Base-by-base conservation (phyloP, 768 basidiomycete species). In the Ephemerocybe angulata region DNA sequence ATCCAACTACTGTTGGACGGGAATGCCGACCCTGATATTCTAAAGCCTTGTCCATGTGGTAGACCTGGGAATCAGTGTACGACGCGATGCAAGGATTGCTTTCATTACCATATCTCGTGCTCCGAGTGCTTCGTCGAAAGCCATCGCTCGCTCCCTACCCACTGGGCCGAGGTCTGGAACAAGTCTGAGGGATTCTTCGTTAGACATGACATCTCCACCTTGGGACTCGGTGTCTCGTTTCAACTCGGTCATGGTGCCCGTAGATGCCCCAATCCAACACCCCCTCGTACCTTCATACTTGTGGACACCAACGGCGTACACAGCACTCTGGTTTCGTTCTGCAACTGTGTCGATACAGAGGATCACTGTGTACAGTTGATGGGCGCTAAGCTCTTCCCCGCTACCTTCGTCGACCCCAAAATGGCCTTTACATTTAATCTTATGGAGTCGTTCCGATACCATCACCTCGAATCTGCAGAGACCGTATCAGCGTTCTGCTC, bases 401-500 rank as follows among this genome's bases (percentile, higher is more conserved):
- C 52, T 2, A 53, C 52, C 17, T 33, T 43, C 17, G 17, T 12
- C 35, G 8, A 27, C 10, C 52, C 52, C 3, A 6, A 28, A n/a
- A 53, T 33, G 13, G 52, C 52, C 11, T 53, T 53, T 24, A 42
- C 52, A 4, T 53, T 53, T 30, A 43, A 46, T 2, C 42, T 65
- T 25, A 38, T 69, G 1, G 33, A 60, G 4, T 24, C 55, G 8
- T 70, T 64, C 40, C 63, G 65, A 25, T n/a, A 61, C 3, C 62
- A 63, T 8, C 62, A 64, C 22, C 41, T 68, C 0, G 64, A 63
- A 43, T 62, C 63, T 0, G 66, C 66, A 42, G 56, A 59, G 13
- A 58, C 63, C 0, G 64, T 64, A 4, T 64, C 63, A 29, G 65
- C 65, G 37, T 65, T 63, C 43, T 46, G 63, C 24, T 54, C 50